Percentiles rank a stretch among this genome's conserved stretches.
These are phyloP conservation scores for Medicago lupulina DNA, from an alignment of 306 rosid species.

Conservation along the genomic window DNA sequence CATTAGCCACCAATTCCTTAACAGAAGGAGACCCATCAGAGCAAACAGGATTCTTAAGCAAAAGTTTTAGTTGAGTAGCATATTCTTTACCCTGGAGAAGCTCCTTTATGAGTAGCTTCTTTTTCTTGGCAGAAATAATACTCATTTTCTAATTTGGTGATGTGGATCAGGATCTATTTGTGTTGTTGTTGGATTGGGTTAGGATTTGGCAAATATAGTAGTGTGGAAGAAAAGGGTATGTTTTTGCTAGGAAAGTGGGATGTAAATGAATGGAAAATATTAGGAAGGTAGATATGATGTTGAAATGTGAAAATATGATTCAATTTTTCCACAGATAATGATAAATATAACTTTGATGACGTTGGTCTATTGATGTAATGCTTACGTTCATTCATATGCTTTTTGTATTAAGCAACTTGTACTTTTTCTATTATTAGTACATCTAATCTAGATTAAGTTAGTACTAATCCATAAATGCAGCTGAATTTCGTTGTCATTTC, in stretches of 20 bases:
- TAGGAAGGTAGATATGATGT: conserved; percentile 44
- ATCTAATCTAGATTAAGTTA: neutral
- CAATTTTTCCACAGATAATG: conserved; percentile 34
- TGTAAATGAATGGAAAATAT: conserved; percentile 52
- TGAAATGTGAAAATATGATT: neutral
- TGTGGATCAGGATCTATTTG: conserved; percentile 18
- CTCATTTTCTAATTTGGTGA: conserved; percentile 40
- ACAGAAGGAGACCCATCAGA: conserved; percentile 40
- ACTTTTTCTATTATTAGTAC: neutral
- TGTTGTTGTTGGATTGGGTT: neutral
- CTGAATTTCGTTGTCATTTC: neutral
- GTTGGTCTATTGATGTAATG: neutral
- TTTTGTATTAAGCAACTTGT: neutral
- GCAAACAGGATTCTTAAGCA: conserved; percentile 42
- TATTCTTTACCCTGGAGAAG: conserved; percentile 52
- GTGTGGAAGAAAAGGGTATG: conserved; percentile 26
- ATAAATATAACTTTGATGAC: neutral
- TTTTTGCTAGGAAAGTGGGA: conserved; percentile 54
- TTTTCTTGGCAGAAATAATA: neutral
- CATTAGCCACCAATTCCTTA: conserved; percentile 45
- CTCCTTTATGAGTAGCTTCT: conserved; percentile 30
- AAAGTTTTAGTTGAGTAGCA: conserved; percentile 55
- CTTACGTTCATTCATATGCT: neutral
- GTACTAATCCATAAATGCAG: neutral
- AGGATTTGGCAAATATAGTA: conserved; percentile 6